Percentiles rank a stretch among this genome's conserved stretches.
Conservation (phyloP, 257 asterid species). For the Thymus quinquecostatus region DNA sequence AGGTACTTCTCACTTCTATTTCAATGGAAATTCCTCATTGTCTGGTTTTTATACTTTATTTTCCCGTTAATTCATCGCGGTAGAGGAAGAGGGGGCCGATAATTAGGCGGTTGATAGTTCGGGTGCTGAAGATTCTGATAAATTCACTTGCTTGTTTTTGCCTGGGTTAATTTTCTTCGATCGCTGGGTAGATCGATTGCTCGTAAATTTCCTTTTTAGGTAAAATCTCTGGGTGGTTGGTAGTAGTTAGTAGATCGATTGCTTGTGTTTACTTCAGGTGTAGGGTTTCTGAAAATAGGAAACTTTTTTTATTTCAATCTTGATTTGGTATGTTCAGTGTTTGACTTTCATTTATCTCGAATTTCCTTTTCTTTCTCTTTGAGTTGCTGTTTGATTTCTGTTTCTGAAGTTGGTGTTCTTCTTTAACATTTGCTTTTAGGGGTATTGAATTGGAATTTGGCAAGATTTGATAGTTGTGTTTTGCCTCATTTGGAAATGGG, state of each 20-base stretch:
- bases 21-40: too few relatives aligned
- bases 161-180: neutral
- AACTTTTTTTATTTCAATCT: neutral
- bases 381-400: neutral
- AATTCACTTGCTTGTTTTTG: neutral
- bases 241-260: constrained; percentile 3
- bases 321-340: neutral
- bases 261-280: constrained; percentile 7
- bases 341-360: constrained; percentile 2
- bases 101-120: constrained; percentile 3
- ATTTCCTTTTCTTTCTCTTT: neutral
- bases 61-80: too few relatives aligned
- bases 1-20: too few relatives aligned
- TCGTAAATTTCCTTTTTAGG: neutral
- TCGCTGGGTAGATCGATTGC: neutral
- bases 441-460: constrained; percentile 5
- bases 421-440: neutral
- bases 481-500: constrained; percentile 51
- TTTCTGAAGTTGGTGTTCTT: neutral
- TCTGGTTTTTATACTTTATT: too few relatives aligned
- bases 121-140: neutral
- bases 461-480: constrained; percentile 14
- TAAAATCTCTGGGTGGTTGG: neutral
- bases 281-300: constrained; percentile 11
- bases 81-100: neutral